Percentiles rank a stretch among this genome's conserved stretches.
Conservation (phyloP, 441 rosid species). For the Jatropha podagrica region DNA sequence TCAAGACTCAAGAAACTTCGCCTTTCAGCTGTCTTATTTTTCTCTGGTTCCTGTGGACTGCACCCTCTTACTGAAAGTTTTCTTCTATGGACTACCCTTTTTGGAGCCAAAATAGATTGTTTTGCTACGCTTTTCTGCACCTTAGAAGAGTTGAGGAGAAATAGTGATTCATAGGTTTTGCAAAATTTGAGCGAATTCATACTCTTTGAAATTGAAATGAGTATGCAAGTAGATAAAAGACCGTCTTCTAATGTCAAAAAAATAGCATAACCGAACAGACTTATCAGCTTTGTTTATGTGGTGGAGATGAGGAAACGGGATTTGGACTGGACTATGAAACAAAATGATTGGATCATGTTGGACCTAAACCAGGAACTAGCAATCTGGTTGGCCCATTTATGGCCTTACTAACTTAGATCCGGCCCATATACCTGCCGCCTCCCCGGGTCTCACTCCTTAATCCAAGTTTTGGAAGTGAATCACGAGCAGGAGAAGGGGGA, state of each 20-base stretch:
- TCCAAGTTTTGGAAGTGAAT: too few relatives aligned
- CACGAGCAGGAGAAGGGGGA: too few relatives aligned
- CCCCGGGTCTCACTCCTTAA: background rate
- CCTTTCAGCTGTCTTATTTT: conserved; percentile 31
- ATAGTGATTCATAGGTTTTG: conserved; percentile 26
- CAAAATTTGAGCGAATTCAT: conserved; percentile 35
- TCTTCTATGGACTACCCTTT: conserved; percentile 12
- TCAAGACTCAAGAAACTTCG: conserved; percentile 64
- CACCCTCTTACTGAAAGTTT: conserved; percentile 28
- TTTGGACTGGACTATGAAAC: background rate
- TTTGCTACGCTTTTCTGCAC: conserved; percentile 11
- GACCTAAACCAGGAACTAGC: background rate
- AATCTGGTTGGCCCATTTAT: background rate
- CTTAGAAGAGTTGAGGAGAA: conserved; percentile 17
- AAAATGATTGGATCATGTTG: conserved; percentile 6
- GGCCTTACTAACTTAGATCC: background rate
- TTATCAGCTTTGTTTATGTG: conserved; percentile 26
- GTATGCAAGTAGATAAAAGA: background rate
- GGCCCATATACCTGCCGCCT: background rate
- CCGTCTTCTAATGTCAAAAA: background rate
- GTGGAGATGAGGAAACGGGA: conserved; percentile 19
- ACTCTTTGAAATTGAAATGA: background rate
- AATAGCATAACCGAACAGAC: background rate
- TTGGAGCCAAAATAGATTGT: conserved; percentile 17
- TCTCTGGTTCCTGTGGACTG: conserved; percentile 35